Conservation (phyloP, 345 rosid genomes). For the Carallia brachiata region DNA sequence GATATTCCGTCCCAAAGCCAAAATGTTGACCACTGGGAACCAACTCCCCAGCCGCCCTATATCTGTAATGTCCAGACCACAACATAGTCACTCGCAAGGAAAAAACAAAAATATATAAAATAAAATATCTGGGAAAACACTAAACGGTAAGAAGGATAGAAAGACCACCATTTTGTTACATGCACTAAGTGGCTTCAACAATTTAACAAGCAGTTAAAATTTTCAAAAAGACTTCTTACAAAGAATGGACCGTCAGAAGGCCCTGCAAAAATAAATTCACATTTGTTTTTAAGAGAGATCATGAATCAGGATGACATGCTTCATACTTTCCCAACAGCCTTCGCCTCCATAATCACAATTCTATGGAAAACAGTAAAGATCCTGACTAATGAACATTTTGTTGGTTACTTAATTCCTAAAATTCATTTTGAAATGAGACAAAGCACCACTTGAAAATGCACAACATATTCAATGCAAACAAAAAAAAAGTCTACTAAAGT, state of each 20-base stretch:
- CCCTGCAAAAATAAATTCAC: not conserved
- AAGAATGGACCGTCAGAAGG: not conserved
- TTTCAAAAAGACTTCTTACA: not conserved
- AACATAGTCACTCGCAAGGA: not conserved
- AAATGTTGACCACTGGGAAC: slow-evolving; percentile 9
- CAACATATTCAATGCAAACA: not conserved
- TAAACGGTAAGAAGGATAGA: not conserved
- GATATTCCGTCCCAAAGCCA: slow-evolving; percentile 10
- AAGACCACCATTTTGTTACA: not conserved
- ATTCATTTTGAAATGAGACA: not conserved
- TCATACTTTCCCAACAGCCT: not conserved
- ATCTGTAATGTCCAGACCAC: slow-evolving; percentile 22
- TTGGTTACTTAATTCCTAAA: not conserved
- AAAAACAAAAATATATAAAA: not conserved
- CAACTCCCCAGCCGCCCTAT: slow-evolving; percentile 21
- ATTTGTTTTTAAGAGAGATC: not conserved
- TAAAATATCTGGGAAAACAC: not conserved
- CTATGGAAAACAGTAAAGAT: too few species aligned
- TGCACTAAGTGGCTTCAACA: not conserved
- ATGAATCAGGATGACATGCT: too few species aligned
- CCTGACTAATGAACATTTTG: not conserved
- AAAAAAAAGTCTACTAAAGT: not conserved
- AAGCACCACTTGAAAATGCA: not conserved
- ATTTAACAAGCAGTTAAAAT: not conserved
- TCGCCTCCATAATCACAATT: not conserved